Percentiles rank a stretch among this genome's conserved stretches.
Conservation (phyloP, 352 stramenopile genomes). For the Phytophthora nicotianae region DNA sequence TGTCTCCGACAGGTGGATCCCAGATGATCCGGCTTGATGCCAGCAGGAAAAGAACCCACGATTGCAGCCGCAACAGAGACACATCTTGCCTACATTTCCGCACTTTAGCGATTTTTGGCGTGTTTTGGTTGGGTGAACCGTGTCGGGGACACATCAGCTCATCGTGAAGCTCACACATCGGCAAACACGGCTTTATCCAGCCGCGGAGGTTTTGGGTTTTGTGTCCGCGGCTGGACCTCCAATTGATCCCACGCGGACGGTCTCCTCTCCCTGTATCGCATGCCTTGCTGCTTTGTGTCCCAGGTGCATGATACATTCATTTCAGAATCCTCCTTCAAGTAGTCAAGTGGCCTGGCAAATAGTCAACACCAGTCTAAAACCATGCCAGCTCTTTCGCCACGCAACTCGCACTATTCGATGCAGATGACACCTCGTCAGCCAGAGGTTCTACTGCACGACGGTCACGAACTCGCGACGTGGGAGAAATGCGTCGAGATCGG, state of each 20-base stretch:
- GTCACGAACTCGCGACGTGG: slow-evolving; percentile 35
- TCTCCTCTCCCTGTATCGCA: slow-evolving; percentile 8
- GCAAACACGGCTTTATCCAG: slow-evolving; percentile 31
- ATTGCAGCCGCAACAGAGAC: slow-evolving; percentile 1
- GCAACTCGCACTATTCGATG: slow-evolving; percentile 36
- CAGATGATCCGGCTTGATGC: slow-evolving; percentile 31
- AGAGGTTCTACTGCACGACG: slow-evolving; percentile 21
- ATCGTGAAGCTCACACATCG: slow-evolving; percentile 10
- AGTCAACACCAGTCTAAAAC: slow-evolving; percentile 8
- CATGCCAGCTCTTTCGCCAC: slow-evolving; percentile 35
- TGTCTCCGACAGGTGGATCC: neutral
- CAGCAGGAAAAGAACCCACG: slow-evolving; percentile 17
- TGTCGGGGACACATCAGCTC: slow-evolving; percentile 30
- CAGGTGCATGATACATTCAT: slow-evolving; percentile 26
- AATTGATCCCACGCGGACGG: slow-evolving; percentile 1
- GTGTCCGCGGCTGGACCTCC: slow-evolving; percentile 21
- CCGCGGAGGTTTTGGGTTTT: slow-evolving; percentile 19
- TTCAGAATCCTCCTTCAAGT: slow-evolving; percentile 28
- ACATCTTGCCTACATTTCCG: slow-evolving; percentile 10
- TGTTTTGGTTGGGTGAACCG: slow-evolving; percentile 34
- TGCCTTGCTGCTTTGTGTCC: slow-evolving; percentile 4
- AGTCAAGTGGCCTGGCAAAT: slow-evolving; percentile 16
- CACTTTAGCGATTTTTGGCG: slow-evolving; percentile 3
- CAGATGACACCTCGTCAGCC: slow-evolving; percentile 30
- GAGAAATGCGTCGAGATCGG: slow-evolving; percentile 61